Evolutionary conservation across 2,329 filamentous ascomycete genomes (phyloP).

Genomic region (Monosporascus sp.): DNA sequence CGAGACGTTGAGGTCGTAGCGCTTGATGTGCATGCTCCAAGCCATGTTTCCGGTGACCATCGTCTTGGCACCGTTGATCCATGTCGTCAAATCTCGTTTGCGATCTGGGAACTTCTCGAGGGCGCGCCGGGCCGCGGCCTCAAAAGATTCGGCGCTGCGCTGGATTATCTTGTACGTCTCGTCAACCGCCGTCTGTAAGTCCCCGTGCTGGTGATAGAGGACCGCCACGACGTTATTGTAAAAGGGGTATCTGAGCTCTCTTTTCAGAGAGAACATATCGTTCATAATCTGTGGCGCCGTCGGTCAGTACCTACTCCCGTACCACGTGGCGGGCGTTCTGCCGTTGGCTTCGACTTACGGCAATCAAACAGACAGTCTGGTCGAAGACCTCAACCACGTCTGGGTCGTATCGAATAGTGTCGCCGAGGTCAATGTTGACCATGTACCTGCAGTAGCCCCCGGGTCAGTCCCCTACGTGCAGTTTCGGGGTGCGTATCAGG

Average conservation of each 20-base stretch:
- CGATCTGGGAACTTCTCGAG: constrained; percentile 5
- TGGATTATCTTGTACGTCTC: constrained; percentile 6
- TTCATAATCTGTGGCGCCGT: constrained; percentile 29
- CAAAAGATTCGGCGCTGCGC: constrained; percentile 1
- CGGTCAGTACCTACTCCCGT: background rate
- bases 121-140: constrained; percentile 1
- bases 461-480: background rate
- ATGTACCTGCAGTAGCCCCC: constrained; percentile 4
- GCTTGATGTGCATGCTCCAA: constrained; percentile 7
- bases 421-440: constrained; percentile 8
- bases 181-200: constrained; percentile 10
- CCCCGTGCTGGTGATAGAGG: constrained; percentile 10
- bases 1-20: constrained; percentile 8
- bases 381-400: constrained; percentile 3
- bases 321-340: too few species aligned
- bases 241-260: constrained; percentile 10
- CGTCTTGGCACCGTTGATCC: constrained; percentile 2
- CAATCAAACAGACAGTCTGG: constrained; percentile 1
- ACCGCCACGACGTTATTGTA: constrained; percentile 13
- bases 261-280: constrained; percentile 28
- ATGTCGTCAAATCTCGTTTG: constrained; percentile 2
- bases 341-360: background rate
- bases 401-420: constrained; percentile 6
- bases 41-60: constrained; percentile 13
- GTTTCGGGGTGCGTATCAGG: background rate